Conservation (phyloP, 1,139 yeast species). For the Zygosaccharomyces sapae region DNA sequence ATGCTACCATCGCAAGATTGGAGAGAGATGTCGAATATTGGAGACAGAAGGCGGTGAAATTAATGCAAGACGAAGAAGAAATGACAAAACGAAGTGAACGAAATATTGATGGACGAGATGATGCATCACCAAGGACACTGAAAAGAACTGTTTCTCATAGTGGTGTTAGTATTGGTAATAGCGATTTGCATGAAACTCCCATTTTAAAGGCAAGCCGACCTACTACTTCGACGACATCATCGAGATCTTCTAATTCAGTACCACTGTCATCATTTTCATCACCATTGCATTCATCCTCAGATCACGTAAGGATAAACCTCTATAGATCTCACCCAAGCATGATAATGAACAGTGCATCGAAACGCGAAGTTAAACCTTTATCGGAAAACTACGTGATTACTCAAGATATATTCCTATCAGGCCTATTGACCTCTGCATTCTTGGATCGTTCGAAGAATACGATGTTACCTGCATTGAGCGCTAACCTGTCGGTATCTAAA, state of each 20-base stretch:
- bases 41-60: slow-evolving; percentile 27
- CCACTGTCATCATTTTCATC: background rate
- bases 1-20: slow-evolving; percentile 30
- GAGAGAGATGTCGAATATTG: slow-evolving; percentile 33
- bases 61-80: slow-evolving; percentile 4
- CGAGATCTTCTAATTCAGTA: background rate
- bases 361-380: slow-evolving; percentile 33
- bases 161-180: background rate
- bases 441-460: slow-evolving; percentile 30
- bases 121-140: background rate
- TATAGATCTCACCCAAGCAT: slow-evolving; percentile 28
- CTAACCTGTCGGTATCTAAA: slow-evolving; percentile 23
- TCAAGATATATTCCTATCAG: slow-evolving; percentile 30
- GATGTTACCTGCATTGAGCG: slow-evolving; percentile 29
- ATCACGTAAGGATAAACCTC: slow-evolving; percentile 22
- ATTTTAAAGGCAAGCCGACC: background rate
- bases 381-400: slow-evolving; percentile 32
- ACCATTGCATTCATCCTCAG: slow-evolving; percentile 3
- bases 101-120: background rate
- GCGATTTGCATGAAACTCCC: background rate
- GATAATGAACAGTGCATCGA: slow-evolving; percentile 29
- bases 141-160: background rate
- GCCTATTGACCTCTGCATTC: slow-evolving; percentile 28
- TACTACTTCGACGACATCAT: background rate
- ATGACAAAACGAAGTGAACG: background rate